Percentiles rank a stretch among this genome's conserved stretches.
These are phyloP conservation scores for Cicer bijugum DNA, from an alignment of 306 rosid genomes.

Conservation along the genomic window DNA sequence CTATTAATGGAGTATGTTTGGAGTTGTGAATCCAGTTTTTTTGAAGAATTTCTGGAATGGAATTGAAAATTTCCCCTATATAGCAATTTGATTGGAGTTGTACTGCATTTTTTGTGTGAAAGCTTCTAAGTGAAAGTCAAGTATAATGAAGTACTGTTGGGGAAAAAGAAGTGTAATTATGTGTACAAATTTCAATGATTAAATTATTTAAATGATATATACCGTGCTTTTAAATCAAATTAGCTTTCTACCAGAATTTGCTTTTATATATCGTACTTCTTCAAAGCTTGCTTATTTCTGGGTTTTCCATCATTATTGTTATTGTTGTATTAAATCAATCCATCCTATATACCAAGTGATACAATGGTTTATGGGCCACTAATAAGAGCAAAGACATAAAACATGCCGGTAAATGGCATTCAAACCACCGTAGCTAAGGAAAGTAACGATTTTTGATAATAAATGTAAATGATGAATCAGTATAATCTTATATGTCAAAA, in stretches of 20 bases:
- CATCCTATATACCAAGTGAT: neutral
- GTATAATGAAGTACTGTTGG: neutral
- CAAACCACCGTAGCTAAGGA: neutral
- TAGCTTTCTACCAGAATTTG: too few species aligned
- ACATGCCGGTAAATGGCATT: neutral
- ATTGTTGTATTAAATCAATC: neutral
- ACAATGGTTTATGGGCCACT: neutral
- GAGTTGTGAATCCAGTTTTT: conserved; percentile 8
- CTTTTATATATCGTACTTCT: too few species aligned
- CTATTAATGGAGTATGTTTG: conserved; percentile 2
- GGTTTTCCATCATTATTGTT: neutral
- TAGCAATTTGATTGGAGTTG: neutral
- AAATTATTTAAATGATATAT: too few species aligned
- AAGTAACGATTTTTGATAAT: neutral
- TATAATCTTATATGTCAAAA: neutral
- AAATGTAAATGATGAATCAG: neutral
- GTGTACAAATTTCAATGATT: too few species aligned
- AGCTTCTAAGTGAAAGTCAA: neutral
- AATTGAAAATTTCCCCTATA: neutral
- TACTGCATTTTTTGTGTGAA: neutral
- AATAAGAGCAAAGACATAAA: neutral
- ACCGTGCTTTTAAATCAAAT: too few species aligned
- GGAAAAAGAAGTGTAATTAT: neutral
- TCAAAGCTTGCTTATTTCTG: too few species aligned
- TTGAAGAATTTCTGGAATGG: neutral